Evolutionary conservation across 1,139 yeast species (phyloP).

Genomic region (Pichia sp.): DNA sequence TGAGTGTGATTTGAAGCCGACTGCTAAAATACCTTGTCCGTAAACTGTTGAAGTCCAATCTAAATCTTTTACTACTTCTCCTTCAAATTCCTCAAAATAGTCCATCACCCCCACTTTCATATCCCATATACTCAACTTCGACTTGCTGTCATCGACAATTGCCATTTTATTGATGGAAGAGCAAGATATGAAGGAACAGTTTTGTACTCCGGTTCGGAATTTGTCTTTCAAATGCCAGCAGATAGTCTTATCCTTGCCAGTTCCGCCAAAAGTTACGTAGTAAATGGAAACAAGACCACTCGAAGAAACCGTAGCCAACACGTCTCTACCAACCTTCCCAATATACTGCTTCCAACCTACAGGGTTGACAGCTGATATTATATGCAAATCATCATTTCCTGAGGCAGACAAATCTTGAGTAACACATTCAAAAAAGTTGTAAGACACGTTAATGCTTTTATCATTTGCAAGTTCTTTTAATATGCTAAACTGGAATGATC

Average conservation of each 20-base stretch:
- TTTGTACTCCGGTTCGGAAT: conserved; percentile 52
- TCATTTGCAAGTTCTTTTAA: conserved; percentile 15
- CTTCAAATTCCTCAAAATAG: conserved; percentile 42
- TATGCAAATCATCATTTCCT: conserved; percentile 36
- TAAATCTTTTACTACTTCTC: conserved; percentile 45
- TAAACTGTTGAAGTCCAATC: conserved; percentile 78
- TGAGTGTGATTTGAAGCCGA: conserved; percentile 66
- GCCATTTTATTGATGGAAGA: conserved; percentile 76
- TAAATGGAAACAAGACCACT: conserved; percentile 56
- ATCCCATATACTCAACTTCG: conserved; percentile 71
- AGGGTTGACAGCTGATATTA: conserved; percentile 63
- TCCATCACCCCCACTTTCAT: conserved; percentile 64
- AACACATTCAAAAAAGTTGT: conserved; percentile 24
- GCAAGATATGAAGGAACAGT: conserved; percentile 58
- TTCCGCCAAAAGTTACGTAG: conserved; percentile 34
- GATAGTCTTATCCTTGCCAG: conserved; percentile 28
- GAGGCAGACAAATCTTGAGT: conserved; percentile 29
- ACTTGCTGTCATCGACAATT: conserved; percentile 52
- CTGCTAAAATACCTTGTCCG: conserved; percentile 71
- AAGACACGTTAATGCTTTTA: conserved; percentile 17
- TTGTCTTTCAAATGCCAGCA: conserved; percentile 50
- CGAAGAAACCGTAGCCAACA: conserved; percentile 55
- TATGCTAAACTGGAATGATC: conserved; percentile 28
- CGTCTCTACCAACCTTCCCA: conserved; percentile 44
- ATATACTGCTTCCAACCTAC: conserved; percentile 47